Percentiles rank a stretch among this genome's conserved stretches.
Conservation (phyloP, 176 grass and related monocot species). For the Cenchrus fungigraminus region DNA sequence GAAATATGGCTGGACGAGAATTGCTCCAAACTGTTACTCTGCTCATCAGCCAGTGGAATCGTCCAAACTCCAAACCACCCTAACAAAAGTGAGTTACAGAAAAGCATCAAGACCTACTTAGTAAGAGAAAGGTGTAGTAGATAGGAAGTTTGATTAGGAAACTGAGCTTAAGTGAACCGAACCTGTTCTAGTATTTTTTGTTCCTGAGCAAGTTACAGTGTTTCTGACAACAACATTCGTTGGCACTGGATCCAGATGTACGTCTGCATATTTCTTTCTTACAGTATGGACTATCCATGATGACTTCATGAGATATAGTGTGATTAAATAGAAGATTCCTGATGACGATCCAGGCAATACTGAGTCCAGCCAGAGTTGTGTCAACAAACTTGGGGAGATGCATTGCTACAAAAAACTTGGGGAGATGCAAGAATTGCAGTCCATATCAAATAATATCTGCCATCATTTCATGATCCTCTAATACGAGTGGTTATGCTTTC, state of each 20-base stretch:
- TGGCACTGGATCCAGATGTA: not conserved
- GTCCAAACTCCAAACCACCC: not conserved
- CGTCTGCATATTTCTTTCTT: not conserved
- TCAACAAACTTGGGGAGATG: not conserved
- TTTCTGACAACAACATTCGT: not conserved
- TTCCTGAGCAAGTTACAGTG: not conserved
- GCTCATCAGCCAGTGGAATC: not conserved
- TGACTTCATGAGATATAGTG: not conserved
- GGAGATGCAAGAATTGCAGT: conserved; percentile 3
- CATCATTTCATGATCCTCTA: conserved; percentile 17
- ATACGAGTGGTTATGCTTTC: conserved; percentile 1
- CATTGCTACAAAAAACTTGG: not conserved
- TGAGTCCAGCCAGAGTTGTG: not conserved
- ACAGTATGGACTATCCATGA: not conserved
- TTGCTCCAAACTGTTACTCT: not conserved
- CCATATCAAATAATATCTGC: conserved; percentile 15
- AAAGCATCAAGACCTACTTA: not conserved
- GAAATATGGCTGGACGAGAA: not conserved
- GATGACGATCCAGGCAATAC: not conserved
- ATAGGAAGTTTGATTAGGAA: not conserved
- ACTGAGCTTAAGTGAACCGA: not conserved
- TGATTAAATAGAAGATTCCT: not conserved
- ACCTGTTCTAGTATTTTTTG: conserved; percentile 1
- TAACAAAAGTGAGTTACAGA: not conserved
- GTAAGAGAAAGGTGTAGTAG: not conserved